Evolutionary conservation across 768 basidiomycete species (phyloP).

Genomic region (Lactarius evosmus): DNA sequence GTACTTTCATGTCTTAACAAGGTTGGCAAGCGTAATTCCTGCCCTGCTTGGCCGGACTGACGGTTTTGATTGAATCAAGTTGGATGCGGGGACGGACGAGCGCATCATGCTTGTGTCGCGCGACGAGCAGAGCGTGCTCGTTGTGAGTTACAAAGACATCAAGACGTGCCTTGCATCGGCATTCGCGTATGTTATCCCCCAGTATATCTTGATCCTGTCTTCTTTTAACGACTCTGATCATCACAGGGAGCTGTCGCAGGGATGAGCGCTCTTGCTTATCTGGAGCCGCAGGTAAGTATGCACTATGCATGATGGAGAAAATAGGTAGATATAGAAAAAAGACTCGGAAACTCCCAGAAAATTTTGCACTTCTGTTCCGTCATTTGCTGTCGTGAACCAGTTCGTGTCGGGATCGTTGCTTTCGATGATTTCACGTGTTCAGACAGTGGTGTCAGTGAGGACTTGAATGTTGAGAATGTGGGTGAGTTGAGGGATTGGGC

Average conservation of each 20-base stretch:
- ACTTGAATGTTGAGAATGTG: neutral
- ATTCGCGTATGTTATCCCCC: constrained; percentile 57
- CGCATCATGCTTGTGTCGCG: constrained; percentile 91
- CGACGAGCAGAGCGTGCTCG: constrained; percentile 94
- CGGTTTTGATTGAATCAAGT: constrained; percentile 42
- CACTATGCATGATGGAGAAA: constrained; percentile 10
- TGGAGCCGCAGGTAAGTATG: neutral
- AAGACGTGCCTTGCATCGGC: constrained; percentile 81
- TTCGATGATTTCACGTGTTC: neutral
- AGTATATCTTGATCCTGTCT: neutral
- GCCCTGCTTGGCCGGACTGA: neutral
- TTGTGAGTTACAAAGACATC: constrained; percentile 90
- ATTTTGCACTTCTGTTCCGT: constrained; percentile 6
- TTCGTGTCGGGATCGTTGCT: neutral
- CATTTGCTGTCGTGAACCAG: neutral
- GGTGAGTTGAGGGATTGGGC: too few species aligned
- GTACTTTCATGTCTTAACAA: constrained; percentile 93
- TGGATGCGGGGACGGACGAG: constrained; percentile 93
- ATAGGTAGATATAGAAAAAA: constrained; percentile 30
- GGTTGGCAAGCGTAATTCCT: constrained; percentile 44
- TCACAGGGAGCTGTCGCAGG: constrained; percentile 27
- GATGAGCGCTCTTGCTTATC: constrained; percentile 3
- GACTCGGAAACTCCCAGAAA: constrained; percentile 26
- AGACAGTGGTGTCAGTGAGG: neutral
- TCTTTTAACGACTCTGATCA: neutral